phyloP scores from a whole-genome alignment of 257 asterid genomes.

The Solanum clarkiae region DNA sequence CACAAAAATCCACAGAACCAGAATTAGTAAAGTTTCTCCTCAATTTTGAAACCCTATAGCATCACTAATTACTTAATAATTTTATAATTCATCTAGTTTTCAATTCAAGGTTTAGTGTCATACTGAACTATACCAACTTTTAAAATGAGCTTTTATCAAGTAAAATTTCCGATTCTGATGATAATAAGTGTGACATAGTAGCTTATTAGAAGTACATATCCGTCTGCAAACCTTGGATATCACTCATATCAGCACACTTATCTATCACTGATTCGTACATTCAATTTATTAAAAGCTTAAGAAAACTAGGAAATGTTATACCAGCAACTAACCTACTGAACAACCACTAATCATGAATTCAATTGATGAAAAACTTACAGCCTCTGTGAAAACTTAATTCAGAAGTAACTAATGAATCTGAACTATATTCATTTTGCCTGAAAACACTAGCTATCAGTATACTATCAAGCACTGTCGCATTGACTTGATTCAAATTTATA shows the following conservation, averaged over 20 bases:
- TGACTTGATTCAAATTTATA: background rate
- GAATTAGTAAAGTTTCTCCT: background rate
- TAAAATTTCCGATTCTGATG: background rate
- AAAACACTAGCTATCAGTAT: background rate
- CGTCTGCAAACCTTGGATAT: background rate
- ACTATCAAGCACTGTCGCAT: background rate
- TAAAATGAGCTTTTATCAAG: background rate
- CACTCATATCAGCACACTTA: background rate
- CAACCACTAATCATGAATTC: background rate
- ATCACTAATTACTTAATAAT: background rate
- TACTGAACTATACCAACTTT: background rate
- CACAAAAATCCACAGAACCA: background rate
- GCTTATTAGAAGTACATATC: background rate
- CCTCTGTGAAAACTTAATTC: background rate
- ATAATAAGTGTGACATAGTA: background rate
- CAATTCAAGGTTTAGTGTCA: background rate
- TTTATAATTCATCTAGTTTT: background rate
- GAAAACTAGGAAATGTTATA: background rate
- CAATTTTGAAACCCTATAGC: background rate
- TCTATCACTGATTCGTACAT: background rate
- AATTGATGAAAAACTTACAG: background rate
- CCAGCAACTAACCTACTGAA: background rate
- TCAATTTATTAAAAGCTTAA: background rate
- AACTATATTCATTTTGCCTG: background rate
- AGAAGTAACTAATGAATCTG: background rate